These are phyloP conservation scores for Dissophora ornata DNA, from an alignment of 192 early-diverging fungal species.

Conservation along the genomic window DNA sequence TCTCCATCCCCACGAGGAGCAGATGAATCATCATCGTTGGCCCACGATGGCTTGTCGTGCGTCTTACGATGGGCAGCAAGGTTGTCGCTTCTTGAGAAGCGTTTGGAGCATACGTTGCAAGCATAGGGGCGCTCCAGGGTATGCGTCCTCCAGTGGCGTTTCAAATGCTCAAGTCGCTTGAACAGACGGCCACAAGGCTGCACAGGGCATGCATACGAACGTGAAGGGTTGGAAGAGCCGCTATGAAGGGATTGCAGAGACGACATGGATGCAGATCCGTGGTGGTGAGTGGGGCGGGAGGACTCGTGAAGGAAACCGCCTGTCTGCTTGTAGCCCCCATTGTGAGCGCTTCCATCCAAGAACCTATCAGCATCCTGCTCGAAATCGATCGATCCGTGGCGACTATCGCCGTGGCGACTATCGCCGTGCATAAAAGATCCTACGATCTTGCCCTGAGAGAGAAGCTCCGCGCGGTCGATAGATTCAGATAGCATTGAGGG, in stretches of 20 bases:
- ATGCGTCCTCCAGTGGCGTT: slow-evolving; percentile 69
- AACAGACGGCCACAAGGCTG: slow-evolving; percentile 62
- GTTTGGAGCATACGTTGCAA: slow-evolving; percentile 64
- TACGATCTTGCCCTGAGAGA: slow-evolving; percentile 2
- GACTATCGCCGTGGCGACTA: slow-evolving; percentile 22
- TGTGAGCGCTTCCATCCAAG: slow-evolving; percentile 14
- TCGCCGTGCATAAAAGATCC: slow-evolving; percentile 19
- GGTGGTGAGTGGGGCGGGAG: slow-evolving; percentile 24
- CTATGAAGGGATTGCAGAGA: slow-evolving; percentile 29
- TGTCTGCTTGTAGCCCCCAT: neutral
- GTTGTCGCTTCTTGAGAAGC: slow-evolving; percentile 69
- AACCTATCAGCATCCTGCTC: slow-evolving; percentile 29
- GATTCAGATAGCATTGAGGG: slow-evolving; percentile 53
- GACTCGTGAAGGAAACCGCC: slow-evolving; percentile 13
- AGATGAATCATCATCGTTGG: slow-evolving; percentile 42
- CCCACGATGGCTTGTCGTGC: slow-evolving; percentile 58
- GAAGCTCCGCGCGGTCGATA: slow-evolving; percentile 24
- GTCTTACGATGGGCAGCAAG: slow-evolving; percentile 70
- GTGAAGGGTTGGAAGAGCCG: slow-evolving; percentile 28
- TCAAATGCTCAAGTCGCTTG: slow-evolving; percentile 68
- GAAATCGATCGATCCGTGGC: slow-evolving; percentile 29
- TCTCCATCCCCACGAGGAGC: slow-evolving; percentile 35
- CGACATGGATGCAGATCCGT: slow-evolving; percentile 49
- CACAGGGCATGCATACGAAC: slow-evolving; percentile 64
- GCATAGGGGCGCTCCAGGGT: slow-evolving; percentile 69